Base-by-base conservation (phyloP, 345 rosid genomes). In the Populus alba region DNA sequence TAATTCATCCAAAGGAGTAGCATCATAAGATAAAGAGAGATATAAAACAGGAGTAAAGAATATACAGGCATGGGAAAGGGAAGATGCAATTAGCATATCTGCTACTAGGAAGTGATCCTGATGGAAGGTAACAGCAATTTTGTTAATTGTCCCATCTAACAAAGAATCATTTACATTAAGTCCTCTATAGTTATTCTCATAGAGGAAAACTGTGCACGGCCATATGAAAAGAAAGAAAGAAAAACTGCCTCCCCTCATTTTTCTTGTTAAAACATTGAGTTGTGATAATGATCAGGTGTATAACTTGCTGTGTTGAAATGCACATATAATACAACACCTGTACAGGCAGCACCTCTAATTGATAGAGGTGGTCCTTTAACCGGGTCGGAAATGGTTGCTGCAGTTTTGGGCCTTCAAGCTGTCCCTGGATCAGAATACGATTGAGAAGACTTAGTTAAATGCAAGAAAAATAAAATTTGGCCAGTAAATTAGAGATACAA, bases 261-360 rank as follows among this genome's bases (percentile, higher is more conserved):
- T 43, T 41, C 25, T 70, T 29, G 41, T 27, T 16, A 72, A 31
- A 41, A 7, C 29, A 51, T 67, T 66, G 17, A 73, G 76, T 43
- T 41, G 47, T 31, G 16, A 3, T 33, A 33, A 37, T 68, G 31
- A 67, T 43, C 15, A 73, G 6, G 65, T 31, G 12, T 20, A 43
- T 45, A 73, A 79, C 78, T 74, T 73, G 20, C 69, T 55, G 68
- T 49, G 49, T 45, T 7, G n/a, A 72, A 61, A 45, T 47, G 75
- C 62, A 73, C 68, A 16, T 31, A 41, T 63, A 41, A 10, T 57
- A 33, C 37, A 37, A 68, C 51, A 25, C 13, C 63, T 57, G 68
- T 29, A 16, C 13, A 39, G 45, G n/a, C 73, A 73, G 31, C 72
- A 17, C 51, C n/a, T 68, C 62, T 29, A 66, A 51, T n/a, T 37